Conservation (phyloP, 169 alveolate species). For the Plasmodium berghei region DNA sequence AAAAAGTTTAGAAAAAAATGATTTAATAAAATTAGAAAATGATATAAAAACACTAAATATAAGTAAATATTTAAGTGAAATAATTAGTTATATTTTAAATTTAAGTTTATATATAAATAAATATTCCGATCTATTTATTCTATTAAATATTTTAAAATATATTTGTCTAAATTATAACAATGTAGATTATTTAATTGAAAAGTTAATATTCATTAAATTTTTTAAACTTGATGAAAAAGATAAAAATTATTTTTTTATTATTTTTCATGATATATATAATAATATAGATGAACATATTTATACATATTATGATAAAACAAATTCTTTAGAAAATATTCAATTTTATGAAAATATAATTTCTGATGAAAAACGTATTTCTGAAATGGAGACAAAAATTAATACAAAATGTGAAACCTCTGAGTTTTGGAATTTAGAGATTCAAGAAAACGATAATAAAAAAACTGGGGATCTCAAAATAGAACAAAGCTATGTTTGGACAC, state of each 20-base stretch:
- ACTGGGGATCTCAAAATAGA: neutral
- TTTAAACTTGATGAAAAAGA: slow-evolving; percentile 62
- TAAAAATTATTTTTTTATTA: slow-evolving; percentile 39
- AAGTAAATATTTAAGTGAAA: slow-evolving; percentile 56
- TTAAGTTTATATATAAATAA: slow-evolving; percentile 27
- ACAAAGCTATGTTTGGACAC: neutral
- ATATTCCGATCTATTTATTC: slow-evolving; percentile 48
- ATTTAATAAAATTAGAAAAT: slow-evolving; percentile 22
- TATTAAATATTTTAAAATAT: slow-evolving; percentile 32
- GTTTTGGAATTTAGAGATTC: no score
- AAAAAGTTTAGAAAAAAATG: slow-evolving; percentile 22
- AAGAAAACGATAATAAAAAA: neutral
- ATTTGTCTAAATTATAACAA: slow-evolving; percentile 14
- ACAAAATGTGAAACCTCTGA: no score
- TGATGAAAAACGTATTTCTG: neutral
- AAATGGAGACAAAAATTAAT: no score
- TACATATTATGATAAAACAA: neutral
- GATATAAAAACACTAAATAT: slow-evolving; percentile 56
- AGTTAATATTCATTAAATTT: slow-evolving; percentile 21
- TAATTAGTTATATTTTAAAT: slow-evolving; percentile 32
- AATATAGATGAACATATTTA: slow-evolving; percentile 4
- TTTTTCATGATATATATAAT: slow-evolving; percentile 53
- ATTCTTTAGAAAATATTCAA: neutral
- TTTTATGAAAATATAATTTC: neutral
- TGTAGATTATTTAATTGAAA: slow-evolving; percentile 39